A percentile compares a stretch with the other conserved stretches of the same genome.
phyloP scores from a whole-genome alignment of 2,329 filamentous ascomycete genomes.

The Colletotrichum endophyticum region DNA sequence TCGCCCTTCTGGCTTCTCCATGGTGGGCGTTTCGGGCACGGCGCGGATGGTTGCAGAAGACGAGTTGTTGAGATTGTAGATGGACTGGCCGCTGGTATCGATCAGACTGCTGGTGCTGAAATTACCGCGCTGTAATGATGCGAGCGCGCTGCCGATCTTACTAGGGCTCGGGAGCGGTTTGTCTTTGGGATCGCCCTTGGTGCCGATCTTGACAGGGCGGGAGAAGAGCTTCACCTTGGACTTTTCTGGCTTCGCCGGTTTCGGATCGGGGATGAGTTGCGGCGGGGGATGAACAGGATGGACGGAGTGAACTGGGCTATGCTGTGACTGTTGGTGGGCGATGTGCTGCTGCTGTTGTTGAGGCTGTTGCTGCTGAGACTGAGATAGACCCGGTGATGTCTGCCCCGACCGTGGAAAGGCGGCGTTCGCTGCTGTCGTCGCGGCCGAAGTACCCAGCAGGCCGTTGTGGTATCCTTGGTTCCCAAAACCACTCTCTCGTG shows the following conservation, averaged over 20 bases:
- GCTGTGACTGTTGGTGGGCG: conserved; percentile 29
- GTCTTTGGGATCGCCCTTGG: conserved; percentile 70
- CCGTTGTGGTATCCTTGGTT: conserved; percentile 64
- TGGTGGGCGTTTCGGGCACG: conserved; percentile 54
- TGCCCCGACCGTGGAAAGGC: conserved; percentile 72
- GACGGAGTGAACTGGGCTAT: background rate
- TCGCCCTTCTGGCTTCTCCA: conserved; percentile 55
- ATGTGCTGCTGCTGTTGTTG: conserved; percentile 33
- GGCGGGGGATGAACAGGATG: conserved; percentile 38
- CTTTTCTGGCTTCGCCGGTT: conserved; percentile 67
- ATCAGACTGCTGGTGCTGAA: conserved; percentile 74
- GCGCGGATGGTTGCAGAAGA: conserved; percentile 76
- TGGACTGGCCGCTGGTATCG: conserved; percentile 64
- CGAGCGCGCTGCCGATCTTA: conserved; percentile 71
- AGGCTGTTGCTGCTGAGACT: conserved; percentile 31
- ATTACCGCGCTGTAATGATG: conserved; percentile 69
- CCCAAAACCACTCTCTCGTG: conserved; percentile 60
- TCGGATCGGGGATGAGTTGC: conserved; percentile 51
- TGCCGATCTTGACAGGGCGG: conserved; percentile 75
- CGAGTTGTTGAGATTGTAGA: conserved; percentile 78
- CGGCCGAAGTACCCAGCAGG: conserved; percentile 63
- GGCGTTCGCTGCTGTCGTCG: conserved; percentile 74
- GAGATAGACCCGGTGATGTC: conserved; percentile 49
- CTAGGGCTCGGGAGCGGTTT: conserved; percentile 75
- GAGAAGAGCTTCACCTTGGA: conserved; percentile 85